phyloP scores from a whole-genome alignment of 148 eudicot genomes.

The Spergularia bocconei region DNA sequence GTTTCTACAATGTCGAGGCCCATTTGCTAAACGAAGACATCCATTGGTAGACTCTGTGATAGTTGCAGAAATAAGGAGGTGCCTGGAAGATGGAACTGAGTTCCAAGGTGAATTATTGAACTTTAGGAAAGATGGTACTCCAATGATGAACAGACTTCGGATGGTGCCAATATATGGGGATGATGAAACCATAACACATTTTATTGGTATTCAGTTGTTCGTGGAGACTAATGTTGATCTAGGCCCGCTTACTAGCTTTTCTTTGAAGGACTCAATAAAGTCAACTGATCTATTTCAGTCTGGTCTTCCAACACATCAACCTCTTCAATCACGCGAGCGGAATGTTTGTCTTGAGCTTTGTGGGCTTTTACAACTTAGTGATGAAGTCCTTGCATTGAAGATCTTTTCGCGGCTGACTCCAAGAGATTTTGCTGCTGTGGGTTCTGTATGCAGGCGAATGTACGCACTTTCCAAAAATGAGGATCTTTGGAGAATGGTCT shows the following conservation, averaged over 20 bases:
- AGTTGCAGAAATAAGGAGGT: conserved; percentile 84
- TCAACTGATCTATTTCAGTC: conserved; percentile 50
- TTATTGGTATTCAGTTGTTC: conserved; percentile 81
- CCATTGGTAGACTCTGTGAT: conserved; percentile 80
- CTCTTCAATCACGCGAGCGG: conserved; percentile 39
- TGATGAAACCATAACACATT: conserved; percentile 74
- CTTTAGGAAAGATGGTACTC: conserved; percentile 89
- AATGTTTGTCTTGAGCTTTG: conserved; percentile 50
- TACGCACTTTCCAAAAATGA: conserved; percentile 76
- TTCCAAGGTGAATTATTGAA: conserved; percentile 88
- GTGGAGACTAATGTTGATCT: conserved; percentile 70
- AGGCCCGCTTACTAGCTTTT: conserved; percentile 68
- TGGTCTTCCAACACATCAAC: conserved; percentile 42
- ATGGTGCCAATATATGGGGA: conserved; percentile 86
- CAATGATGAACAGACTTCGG: conserved; percentile 78
- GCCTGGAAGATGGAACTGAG: conserved; percentile 78
- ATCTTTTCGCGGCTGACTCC: conserved; percentile 80
- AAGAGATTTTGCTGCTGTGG: conserved; percentile 87
- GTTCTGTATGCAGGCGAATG: conserved; percentile 65
- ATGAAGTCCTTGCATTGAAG: conserved; percentile 73
- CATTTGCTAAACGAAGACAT: conserved; percentile 95
- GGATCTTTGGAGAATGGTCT: conserved; percentile 88
- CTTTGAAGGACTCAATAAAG: conserved; percentile 46
- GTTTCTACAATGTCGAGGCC: conserved; percentile 97
- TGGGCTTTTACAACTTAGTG: conserved; percentile 73